Conservation (phyloP, 179 eudicot genomes). For the Nepenthes alata region DNA sequence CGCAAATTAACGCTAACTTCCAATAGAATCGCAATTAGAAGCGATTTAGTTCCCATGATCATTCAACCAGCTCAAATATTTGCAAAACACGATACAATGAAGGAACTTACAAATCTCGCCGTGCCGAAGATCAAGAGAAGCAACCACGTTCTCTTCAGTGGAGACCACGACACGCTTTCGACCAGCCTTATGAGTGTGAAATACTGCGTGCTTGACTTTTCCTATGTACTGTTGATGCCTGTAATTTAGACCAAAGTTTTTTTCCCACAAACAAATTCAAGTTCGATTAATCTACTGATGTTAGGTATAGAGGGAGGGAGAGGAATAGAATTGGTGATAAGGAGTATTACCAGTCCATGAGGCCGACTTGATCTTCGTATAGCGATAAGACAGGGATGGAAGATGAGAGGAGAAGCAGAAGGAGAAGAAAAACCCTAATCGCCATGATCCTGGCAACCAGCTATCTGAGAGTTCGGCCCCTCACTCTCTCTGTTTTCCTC, state of each 20-base stretch:
- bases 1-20: background rate
- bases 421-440: constrained; percentile 51
- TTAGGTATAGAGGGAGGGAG: background rate
- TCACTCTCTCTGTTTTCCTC: too few species aligned
- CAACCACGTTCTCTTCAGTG: constrained; percentile 76
- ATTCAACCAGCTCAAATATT: background rate
- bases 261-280: background rate
- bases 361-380: constrained; percentile 94
- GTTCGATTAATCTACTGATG: background rate
- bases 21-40: too few species aligned
- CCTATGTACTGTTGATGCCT: constrained; percentile 98
- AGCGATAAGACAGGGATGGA: constrained; percentile 35
- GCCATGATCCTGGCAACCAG: constrained; percentile 60
- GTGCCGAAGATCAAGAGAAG: constrained; percentile 91
- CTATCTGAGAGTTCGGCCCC: background rate
- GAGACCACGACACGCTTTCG: constrained; percentile 92
- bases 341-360: constrained; percentile 63
- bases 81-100: background rate
- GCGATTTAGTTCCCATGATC: too few species aligned
- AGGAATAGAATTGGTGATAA: background rate
- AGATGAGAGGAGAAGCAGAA: constrained; percentile 27
- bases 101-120: constrained; percentile 75
- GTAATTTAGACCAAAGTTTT: constrained; percentile 2
- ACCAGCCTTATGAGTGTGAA: constrained; percentile 89
- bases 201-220: constrained; percentile 80